A percentile compares a stretch with the other conserved stretches of the same genome.
These are phyloP conservation scores for Heterobasidion occidentale DNA, from an alignment of 1,284 basidiomycete species.

Conservation along the genomic window DNA sequence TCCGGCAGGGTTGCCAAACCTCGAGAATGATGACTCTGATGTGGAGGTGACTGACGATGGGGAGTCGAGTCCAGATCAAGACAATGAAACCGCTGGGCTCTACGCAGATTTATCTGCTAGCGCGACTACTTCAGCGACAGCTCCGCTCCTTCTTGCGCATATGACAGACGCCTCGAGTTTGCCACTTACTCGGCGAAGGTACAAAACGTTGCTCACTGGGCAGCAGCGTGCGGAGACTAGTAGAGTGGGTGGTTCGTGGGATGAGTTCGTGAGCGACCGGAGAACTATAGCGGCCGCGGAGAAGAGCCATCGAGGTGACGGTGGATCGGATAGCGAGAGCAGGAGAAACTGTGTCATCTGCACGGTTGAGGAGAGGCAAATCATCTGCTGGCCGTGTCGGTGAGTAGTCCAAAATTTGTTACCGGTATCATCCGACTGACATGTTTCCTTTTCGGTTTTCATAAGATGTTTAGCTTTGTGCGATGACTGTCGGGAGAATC, in stretches of 20 bases:
- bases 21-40: constrained; percentile 8
- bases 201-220: constrained; percentile 21
- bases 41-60: constrained; percentile 13
- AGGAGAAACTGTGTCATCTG: constrained; percentile 61
- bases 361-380: constrained; percentile 57
- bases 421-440: too few species aligned
- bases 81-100: constrained; percentile 29
- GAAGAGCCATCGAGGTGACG: constrained; percentile 8
- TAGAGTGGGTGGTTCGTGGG: constrained; percentile 13
- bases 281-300: constrained; percentile 8
- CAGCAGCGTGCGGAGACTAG: neutral
- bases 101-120: constrained; percentile 35
- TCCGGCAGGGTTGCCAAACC: constrained; percentile 10
- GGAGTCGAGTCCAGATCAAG: constrained; percentile 15
- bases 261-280: constrained; percentile 17
- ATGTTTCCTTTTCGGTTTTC: neutral
- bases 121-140: constrained; percentile 20
- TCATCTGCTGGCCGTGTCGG: constrained; percentile 79
- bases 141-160: constrained; percentile 43
- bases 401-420: constrained; percentile 23
- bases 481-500: constrained; percentile 61
- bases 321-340: constrained; percentile 22
- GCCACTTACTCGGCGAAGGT: constrained; percentile 40
- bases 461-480: constrained; percentile 66
- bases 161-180: constrained; percentile 30